Percentiles rank a stretch among this genome's conserved stretches.
These are phyloP conservation scores for Tuber magnatum DNA, from an alignment of 495 filamentous ascomycete species.

Conservation along the genomic window DNA sequence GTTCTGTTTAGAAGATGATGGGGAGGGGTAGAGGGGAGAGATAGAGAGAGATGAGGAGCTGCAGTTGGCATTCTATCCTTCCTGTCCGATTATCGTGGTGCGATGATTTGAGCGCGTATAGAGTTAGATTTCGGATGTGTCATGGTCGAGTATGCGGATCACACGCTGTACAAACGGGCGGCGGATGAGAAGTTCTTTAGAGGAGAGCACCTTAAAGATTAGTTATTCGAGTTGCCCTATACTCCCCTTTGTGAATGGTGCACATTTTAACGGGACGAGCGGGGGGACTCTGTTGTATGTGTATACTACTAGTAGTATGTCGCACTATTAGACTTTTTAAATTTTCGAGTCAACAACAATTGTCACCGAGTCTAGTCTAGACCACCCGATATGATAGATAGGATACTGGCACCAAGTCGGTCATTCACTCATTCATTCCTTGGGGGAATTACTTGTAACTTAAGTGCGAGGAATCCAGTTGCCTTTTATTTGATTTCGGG, in stretches of 20 bases:
- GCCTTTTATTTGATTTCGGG: not conserved
- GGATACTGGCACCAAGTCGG: no score
- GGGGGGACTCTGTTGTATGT: not conserved
- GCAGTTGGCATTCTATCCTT: not conserved
- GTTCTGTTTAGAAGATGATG: not conserved
- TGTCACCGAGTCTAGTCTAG: no score
- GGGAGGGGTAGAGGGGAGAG: not conserved
- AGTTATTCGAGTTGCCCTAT: not conserved
- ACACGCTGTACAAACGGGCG: not conserved
- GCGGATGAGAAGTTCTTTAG: not conserved
- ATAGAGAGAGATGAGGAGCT: not conserved
- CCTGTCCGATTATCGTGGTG: not conserved
- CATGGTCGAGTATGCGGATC: not conserved
- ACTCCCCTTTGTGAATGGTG: not conserved
- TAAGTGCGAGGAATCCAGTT: no score
- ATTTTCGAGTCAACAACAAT: not conserved
- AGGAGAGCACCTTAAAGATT: not conserved
- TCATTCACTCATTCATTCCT: no score
- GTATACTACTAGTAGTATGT: no score
- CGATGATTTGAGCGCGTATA: not conserved
- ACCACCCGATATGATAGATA: no score
- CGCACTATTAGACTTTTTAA: not conserved
- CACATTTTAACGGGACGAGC: not conserved
- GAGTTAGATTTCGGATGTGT: not conserved
- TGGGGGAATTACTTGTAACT: no score